A percentile compares a stretch with the other conserved stretches of the same genome.
Evolutionary conservation across 2,329 filamentous ascomycete genomes (phyloP).

Genomic region (Xylaria hypoxylon): DNA sequence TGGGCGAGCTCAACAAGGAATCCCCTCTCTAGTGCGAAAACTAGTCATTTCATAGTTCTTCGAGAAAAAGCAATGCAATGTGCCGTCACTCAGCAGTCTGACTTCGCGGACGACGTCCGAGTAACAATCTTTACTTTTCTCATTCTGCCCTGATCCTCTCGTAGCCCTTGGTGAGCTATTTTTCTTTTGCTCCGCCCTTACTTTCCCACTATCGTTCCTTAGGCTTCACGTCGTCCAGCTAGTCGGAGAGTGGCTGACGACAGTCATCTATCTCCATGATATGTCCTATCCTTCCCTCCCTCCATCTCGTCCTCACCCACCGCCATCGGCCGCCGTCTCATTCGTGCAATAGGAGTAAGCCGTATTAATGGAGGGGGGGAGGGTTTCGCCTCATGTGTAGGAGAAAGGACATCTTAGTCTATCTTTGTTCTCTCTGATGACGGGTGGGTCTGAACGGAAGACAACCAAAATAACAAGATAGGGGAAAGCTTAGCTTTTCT

Average conservation of each 20-base stretch:
- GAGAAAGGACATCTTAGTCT: not conserved
- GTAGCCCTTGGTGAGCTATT: slow-evolving; percentile 28
- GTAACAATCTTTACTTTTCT: slow-evolving; percentile 30
- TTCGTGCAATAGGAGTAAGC: slow-evolving; percentile 17
- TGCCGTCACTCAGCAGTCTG: slow-evolving; percentile 23
- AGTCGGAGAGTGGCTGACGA: slow-evolving; percentile 20
- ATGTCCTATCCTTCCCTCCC: slow-evolving; percentile 10
- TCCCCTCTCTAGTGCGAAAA: slow-evolving; percentile 25
- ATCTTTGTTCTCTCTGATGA: slow-evolving; percentile 8
- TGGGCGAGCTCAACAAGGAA: slow-evolving; percentile 17
- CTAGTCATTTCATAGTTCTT: slow-evolving; percentile 29
- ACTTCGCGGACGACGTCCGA: slow-evolving; percentile 19
- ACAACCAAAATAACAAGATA: slow-evolving; percentile 14
- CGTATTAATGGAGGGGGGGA: not conserved
- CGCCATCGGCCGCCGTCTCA: slow-evolving; percentile 1
- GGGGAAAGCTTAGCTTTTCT: slow-evolving; percentile 30
- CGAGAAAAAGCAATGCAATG: slow-evolving; percentile 33
- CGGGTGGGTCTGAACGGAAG: slow-evolving; percentile 2
- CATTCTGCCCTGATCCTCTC: slow-evolving; percentile 28
- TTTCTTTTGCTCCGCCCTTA: slow-evolving; percentile 35
- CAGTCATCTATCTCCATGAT: slow-evolving; percentile 24
- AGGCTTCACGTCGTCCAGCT: slow-evolving; percentile 24
- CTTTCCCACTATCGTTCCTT: slow-evolving; percentile 17
- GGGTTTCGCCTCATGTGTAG: not conserved
- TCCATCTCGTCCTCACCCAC: slow-evolving; percentile 15